Percentiles rank a stretch among this genome's conserved stretches.
phyloP scores from a whole-genome alignment of 1,139 yeast genomes.

The Nadsonia starkeyi-henricii region DNA sequence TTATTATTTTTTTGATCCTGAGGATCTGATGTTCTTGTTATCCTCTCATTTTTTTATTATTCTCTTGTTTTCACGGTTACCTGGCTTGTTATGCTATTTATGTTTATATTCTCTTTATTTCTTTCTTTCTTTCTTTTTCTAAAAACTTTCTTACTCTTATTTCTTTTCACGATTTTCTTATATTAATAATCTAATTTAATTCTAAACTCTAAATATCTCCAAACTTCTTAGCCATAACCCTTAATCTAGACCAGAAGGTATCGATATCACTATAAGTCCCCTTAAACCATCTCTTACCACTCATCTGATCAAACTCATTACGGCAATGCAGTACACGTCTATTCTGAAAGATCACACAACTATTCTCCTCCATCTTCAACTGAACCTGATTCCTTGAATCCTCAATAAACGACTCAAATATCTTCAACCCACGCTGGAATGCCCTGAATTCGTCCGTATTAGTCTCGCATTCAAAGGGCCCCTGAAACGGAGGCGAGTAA shows the following conservation, averaged over 20 bases:
- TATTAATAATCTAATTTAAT: background rate
- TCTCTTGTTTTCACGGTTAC: background rate
- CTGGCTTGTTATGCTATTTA: background rate
- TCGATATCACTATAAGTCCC: constrained; percentile 71
- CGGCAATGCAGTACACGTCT: constrained; percentile 63
- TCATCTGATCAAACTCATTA: constrained; percentile 37
- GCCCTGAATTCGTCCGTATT: constrained; percentile 28
- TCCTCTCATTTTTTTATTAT: too few species aligned
- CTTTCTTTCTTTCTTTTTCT: too few species aligned
- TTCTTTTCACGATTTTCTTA: background rate
- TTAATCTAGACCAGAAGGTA: constrained; percentile 49
- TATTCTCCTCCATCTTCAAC: constrained; percentile 44
- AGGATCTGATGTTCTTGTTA: too few species aligned
- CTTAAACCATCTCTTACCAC: constrained; percentile 59
- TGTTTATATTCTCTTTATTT: background rate
- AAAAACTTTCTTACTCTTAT: background rate
- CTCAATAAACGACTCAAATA: constrained; percentile 48
- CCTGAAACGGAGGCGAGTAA: constrained; percentile 80
- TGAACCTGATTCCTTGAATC: constrained; percentile 42
- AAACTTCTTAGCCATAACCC: constrained; percentile 19
- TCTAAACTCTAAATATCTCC: background rate
- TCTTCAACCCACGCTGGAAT: constrained; percentile 43
- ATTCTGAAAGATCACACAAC: constrained; percentile 62
- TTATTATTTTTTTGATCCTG: too few species aligned
- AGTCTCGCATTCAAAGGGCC: constrained; percentile 39